Conservation (phyloP, 139 green algal species). For the Dunaliella primolecta region DNA sequence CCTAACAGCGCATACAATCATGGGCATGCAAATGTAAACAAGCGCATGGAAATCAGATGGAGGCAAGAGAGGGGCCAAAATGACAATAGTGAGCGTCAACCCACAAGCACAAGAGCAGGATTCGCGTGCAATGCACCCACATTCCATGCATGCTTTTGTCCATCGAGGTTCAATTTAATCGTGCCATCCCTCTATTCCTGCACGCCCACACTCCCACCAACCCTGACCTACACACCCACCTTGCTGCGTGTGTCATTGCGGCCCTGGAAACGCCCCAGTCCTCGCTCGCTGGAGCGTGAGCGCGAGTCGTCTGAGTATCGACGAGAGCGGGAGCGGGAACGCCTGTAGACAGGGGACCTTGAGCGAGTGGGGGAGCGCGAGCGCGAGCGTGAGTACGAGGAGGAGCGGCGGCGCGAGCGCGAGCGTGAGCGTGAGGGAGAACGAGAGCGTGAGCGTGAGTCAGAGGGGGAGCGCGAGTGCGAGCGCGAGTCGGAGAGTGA, state of each 20-base stretch:
- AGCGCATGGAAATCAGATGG: too few relatives aligned
- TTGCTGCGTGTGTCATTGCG: conserved; percentile 26
- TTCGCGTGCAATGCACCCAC: too few relatives aligned
- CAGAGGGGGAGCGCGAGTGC: not conserved
- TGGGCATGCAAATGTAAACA: too few relatives aligned
- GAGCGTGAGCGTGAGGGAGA: not conserved
- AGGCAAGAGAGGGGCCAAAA: too few relatives aligned
- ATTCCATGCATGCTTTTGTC: too few relatives aligned
- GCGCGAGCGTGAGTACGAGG: conserved; percentile 7
- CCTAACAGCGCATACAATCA: too few relatives aligned
- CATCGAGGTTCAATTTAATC: too few relatives aligned
- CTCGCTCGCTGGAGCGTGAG: not conserved
- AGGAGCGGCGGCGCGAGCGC: not conserved
- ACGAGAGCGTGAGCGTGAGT: conserved; percentile 11
- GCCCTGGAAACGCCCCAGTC: not conserved
- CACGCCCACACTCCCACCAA: not conserved
- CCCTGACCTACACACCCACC: not conserved
- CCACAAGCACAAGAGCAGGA: too few relatives aligned
- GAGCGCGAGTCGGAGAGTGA: not conserved
- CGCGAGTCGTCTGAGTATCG: not conserved
- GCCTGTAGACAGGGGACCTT: not conserved
- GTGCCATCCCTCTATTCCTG: conserved; percentile 32
- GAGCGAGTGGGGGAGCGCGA: not conserved
- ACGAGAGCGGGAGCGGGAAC: conserved; percentile 1
- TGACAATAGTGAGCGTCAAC: too few relatives aligned